Percentiles rank a stretch among this genome's conserved stretches.
phyloP scores from a whole-genome alignment of 2,329 filamentous ascomycete genomes.

The Lithohypha guttulata region DNA sequence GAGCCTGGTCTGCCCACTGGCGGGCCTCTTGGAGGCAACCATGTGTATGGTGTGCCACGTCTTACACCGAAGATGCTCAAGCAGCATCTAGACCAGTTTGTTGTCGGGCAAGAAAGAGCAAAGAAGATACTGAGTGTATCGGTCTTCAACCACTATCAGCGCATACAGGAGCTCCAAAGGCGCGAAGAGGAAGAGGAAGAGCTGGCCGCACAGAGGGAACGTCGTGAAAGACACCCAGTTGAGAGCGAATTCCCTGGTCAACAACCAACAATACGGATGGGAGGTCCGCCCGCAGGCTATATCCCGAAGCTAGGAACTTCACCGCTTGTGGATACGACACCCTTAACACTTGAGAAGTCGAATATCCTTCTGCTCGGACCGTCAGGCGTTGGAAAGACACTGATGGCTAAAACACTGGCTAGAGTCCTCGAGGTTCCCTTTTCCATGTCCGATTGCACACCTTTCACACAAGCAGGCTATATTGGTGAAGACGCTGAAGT shows the following conservation, averaged over 20 bases:
- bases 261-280: slow-evolving; percentile 39
- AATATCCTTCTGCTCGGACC: slow-evolving; percentile 86
- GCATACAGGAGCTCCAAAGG: slow-evolving; percentile 63
- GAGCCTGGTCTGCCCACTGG: slow-evolving; percentile 51
- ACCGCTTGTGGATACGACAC: slow-evolving; percentile 43
- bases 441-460: slow-evolving; percentile 89
- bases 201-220: slow-evolving; percentile 57
- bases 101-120: slow-evolving; percentile 88
- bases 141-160: slow-evolving; percentile 94
- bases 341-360: slow-evolving; percentile 82
- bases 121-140: slow-evolving; percentile 86
- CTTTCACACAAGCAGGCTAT: slow-evolving; percentile 92
- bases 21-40: slow-evolving; percentile 52
- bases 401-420: slow-evolving; percentile 82
- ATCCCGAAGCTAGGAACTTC: slow-evolving; percentile 16
- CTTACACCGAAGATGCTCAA: slow-evolving; percentile 62
- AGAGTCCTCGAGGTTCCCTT: slow-evolving; percentile 91
- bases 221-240: slow-evolving; percentile 62
- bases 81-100: slow-evolving; percentile 85
- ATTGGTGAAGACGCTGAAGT: slow-evolving; percentile 97
- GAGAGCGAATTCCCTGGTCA: slow-evolving; percentile 63
- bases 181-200: slow-evolving; percentile 72
- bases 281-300: slow-evolving; percentile 22
- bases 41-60: slow-evolving; percentile 45
- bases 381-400: slow-evolving; percentile 90